Conservation (phyloP, 441 rosid species). For the Gossypium gossypioides region DNA sequence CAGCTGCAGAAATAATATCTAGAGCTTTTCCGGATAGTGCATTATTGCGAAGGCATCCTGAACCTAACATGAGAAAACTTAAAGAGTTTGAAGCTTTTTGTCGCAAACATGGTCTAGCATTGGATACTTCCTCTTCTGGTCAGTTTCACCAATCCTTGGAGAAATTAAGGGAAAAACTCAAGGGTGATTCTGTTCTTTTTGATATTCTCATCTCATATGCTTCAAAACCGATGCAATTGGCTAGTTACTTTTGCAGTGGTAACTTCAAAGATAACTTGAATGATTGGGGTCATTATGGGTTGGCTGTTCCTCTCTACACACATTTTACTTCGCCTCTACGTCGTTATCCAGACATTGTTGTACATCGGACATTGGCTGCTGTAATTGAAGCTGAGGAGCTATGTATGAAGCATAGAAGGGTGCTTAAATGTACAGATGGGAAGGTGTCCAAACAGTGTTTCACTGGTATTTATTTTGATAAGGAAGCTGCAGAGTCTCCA, state of each 20-base stretch:
- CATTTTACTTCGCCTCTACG: conserved; percentile 93
- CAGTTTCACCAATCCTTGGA: conserved; percentile 52
- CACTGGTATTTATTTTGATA: conserved; percentile 52
- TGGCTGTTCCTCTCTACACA: conserved; percentile 77
- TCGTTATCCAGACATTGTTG: conserved; percentile 79
- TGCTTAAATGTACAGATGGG: conserved; percentile 9
- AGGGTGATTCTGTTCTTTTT: conserved; percentile 56
- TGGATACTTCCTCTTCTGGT: conserved; percentile 73
- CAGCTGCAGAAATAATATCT: conserved; percentile 84
- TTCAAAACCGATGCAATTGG: conserved; percentile 69
- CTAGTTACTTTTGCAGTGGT: conserved; percentile 80
- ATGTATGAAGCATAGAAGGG: conserved; percentile 28
- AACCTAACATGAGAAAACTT: conserved; percentile 75
- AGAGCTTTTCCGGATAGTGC: conserved; percentile 75
- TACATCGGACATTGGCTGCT: conserved; percentile 75
- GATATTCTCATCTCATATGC: conserved; percentile 64
- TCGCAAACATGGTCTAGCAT: conserved; percentile 54
- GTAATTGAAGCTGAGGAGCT: conserved; percentile 69
- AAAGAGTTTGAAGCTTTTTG: conserved; percentile 78
- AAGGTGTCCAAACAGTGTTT: conserved; percentile 34
- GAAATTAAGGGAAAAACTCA: conserved; percentile 46
- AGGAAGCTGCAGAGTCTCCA: conserved; percentile 46
- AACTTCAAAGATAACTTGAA: conserved; percentile 36
- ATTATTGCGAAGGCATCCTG: conserved; percentile 79
- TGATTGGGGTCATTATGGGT: conserved; percentile 81